Evolutionary conservation across 192 early-diverging fungal species (phyloP).

Genomic region (Neocallimastix lanati): DNA sequence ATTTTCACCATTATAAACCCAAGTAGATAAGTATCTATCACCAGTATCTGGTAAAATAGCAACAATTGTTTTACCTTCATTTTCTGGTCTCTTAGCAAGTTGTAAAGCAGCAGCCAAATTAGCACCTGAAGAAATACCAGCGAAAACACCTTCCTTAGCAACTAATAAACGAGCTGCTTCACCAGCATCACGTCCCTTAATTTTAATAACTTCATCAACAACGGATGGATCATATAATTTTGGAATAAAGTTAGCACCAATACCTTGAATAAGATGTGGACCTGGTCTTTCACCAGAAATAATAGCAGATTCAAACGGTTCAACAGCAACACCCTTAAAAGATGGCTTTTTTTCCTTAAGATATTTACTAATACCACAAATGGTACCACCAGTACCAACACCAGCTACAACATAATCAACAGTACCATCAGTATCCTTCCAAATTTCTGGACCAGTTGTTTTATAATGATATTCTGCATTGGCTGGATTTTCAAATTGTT

Average conservation of each 20-base stretch:
- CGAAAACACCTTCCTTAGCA: background rate
- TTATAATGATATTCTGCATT: conserved; percentile 16
- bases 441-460: conserved; percentile 16
- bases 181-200: background rate
- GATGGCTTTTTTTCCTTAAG: conserved; percentile 27
- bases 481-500: too few species aligned
- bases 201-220: background rate
- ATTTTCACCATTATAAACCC: background rate
- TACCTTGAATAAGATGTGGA: background rate
- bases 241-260: background rate
- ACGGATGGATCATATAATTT: background rate
- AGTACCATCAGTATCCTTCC: conserved; percentile 12
- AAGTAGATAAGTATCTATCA: background rate
- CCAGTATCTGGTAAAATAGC: background rate
- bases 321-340: background rate
- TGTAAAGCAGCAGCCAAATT: background rate
- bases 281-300: background rate
- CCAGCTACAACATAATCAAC: conserved; percentile 17
- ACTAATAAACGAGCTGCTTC: background rate
- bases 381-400: conserved; percentile 31
- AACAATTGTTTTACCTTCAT: background rate
- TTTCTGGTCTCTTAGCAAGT: background rate
- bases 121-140: background rate
- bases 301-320: background rate
- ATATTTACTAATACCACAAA: conserved; percentile 76